Conservation (phyloP, 805 yeast species). For the Saccharomycopsis sp. region DNA sequence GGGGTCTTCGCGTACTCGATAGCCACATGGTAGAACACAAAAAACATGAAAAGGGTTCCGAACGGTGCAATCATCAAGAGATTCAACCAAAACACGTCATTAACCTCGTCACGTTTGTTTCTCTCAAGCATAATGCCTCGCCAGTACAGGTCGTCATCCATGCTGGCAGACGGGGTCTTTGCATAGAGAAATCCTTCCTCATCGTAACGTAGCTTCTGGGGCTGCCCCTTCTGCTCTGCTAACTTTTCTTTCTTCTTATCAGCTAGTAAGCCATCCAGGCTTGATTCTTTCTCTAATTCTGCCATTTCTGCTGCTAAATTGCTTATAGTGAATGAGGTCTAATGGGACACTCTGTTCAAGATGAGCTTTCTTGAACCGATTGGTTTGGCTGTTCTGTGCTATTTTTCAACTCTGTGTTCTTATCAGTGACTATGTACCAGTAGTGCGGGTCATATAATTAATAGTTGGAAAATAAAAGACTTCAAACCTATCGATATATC, state of each 20-base stretch:
- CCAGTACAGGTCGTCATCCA: neutral
- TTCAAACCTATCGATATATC: no score
- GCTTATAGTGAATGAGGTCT: neutral
- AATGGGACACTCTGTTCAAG: neutral
- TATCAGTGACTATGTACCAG: neutral
- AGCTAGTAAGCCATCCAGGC: no score
- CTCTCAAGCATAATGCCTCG: neutral
- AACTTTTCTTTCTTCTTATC: no score
- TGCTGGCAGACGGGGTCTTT: neutral
- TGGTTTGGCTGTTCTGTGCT: no score
- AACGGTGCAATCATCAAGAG: neutral
- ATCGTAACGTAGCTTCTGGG: neutral
- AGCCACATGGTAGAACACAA: conserved; percentile 28
- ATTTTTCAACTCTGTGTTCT: neutral
- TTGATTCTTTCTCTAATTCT: neutral
- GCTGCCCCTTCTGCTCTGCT: no score
- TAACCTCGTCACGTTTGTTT: neutral
- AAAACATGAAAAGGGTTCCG: conserved; percentile 15
- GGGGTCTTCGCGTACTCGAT: conserved; percentile 7
- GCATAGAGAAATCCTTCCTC: neutral
- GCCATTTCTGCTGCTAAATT: neutral
- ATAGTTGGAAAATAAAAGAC: neutral
- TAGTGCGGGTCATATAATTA: neutral
- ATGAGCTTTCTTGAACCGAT: no score
- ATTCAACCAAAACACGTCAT: neutral